Percentiles rank a stretch among this genome's conserved stretches.
These are phyloP conservation scores for Artomyces pyxidatus DNA, from an alignment of 768 basidiomycete species.

Conservation along the genomic window DNA sequence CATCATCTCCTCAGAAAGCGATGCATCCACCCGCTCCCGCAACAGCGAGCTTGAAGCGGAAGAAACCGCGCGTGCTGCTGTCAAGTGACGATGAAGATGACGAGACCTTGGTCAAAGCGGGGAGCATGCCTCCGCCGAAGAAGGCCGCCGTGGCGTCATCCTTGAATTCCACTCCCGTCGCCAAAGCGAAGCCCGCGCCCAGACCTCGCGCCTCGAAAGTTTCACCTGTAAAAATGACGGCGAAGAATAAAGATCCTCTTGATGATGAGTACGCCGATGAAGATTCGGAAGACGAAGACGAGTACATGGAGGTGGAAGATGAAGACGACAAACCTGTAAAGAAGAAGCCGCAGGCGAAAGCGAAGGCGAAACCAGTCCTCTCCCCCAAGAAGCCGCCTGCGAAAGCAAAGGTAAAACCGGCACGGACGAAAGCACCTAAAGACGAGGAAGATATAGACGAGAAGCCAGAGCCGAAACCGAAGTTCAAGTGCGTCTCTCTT, in stretches of 20 bases:
- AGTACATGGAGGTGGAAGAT: slow-evolving; percentile 15
- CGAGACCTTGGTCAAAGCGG: not conserved
- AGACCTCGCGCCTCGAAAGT: slow-evolving; percentile 15
- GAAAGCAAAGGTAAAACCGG: slow-evolving; percentile 4
- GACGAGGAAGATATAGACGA: slow-evolving; percentile 11
- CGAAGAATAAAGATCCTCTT: slow-evolving; percentile 24
- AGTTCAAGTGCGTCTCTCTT: slow-evolving; percentile 21
- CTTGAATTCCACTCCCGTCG: not conserved
- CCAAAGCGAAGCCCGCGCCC: slow-evolving; percentile 1
- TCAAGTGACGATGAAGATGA: slow-evolving; percentile 19
- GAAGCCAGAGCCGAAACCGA: slow-evolving; percentile 29
- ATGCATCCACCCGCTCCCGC: not conserved
- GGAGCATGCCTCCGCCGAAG: slow-evolving; percentile 8
- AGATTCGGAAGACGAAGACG: slow-evolving; percentile 17
- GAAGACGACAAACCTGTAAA: slow-evolving; percentile 11
- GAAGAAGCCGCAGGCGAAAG: slow-evolving; percentile 7
- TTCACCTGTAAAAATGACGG: slow-evolving; percentile 15
- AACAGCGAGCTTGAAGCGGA: slow-evolving; percentile 1
- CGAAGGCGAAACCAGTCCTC: slow-evolving; percentile 10
- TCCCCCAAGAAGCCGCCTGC: not conserved
- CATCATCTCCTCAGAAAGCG: not conserved
- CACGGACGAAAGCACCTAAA: slow-evolving; percentile 12
- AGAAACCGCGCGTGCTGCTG: slow-evolving; percentile 18
- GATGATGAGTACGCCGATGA: slow-evolving; percentile 29
- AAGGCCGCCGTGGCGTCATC: slow-evolving; percentile 1